Evolutionary conservation across 768 basidiomycete species (phyloP), one percentile per base, ranked within the genome.

Genomic region (Tephrocybe sp.): DNA sequence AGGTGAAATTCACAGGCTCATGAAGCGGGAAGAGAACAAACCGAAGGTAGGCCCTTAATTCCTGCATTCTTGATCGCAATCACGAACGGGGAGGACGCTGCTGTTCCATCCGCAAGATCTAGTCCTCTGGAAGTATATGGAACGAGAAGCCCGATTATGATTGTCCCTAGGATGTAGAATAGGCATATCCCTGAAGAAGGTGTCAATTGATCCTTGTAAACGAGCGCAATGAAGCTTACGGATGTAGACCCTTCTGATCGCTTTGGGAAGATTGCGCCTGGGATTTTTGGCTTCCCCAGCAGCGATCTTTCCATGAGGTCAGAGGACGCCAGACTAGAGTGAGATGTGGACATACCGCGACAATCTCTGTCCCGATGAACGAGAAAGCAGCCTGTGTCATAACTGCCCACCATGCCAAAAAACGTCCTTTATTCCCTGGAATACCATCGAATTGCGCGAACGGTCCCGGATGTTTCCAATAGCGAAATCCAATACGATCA

Each of bases 251-350:
- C 83, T 75, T 65, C 73, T 78, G 62, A 90, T 88, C 0, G 88
- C 86, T 58, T 76, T 76, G 5, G 79, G 80, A 32, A 82, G 60
- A 58, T 80, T 81, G 18, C 78, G 74, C 21, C 90, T 75, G 5
- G 93, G 93, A 69, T 95, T 95, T 69, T 88, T 92, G 0, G 91
- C 86, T 66, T 93, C 92, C n/a, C 86, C 91, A 21, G 90, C 90
- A 53, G 91, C 90, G 58, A 88, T 88, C 87, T 89, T 59, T 38
- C 32, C 32, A 40, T 43, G 33, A n/a, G n/a, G 33, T 50, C 30
- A 61, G 49, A 58, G 41, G 17, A 30, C 14, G 40, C 8, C 34
- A 18, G 24, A 26, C n/a, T 21, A 11, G 15, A 38, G 20, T 11
- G 14, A 34, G 20, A 44, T 26, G 11, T n/a, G 23, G 28, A 25